A percentile compares a stretch with the other conserved stretches of the same genome.
phyloP scores from a whole-genome alignment of 2,329 filamentous ascomycete genomes.

The Gaeumannomyces sp. region DNA sequence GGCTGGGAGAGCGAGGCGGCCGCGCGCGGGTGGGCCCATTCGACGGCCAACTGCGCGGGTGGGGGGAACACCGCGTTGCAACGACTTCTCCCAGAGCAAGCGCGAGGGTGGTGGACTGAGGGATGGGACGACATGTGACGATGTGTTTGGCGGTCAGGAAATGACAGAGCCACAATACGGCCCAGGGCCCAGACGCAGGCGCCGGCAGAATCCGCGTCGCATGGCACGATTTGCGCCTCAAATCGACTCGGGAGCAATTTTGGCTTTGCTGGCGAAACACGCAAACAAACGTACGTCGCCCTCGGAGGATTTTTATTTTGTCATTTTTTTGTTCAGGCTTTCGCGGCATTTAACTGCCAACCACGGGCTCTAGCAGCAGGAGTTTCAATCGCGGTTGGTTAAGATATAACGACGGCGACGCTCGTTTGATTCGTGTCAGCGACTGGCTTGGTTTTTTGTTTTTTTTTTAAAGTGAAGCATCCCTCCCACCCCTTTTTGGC shows the following conservation, averaged over 20 bases:
- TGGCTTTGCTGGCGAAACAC: background rate
- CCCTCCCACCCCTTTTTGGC: background rate
- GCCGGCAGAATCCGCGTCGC: constrained; percentile 6
- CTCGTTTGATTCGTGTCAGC: background rate
- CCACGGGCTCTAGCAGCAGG: background rate
- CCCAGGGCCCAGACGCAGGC: background rate
- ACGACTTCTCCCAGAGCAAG: background rate
- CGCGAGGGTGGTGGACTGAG: background rate
- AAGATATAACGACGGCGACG: background rate
- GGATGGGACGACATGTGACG: constrained; percentile 10
- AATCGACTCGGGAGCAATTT: constrained; percentile 5
- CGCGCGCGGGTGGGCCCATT: too few species aligned
- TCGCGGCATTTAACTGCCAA: too few species aligned
- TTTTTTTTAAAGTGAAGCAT: background rate
- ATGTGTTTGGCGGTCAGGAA: constrained; percentile 7
- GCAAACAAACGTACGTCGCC: constrained; percentile 1
- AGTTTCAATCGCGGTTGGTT: background rate
- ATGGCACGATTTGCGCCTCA: constrained; percentile 8
- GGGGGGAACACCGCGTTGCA: background rate
- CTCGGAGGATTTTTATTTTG: background rate
- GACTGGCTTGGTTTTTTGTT: background rate
- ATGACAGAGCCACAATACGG: constrained; percentile 5
- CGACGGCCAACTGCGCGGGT: background rate
- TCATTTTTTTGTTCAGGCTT: too few species aligned
- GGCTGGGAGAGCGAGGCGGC: too few species aligned